phyloP scores from a whole-genome alignment of 1,139 yeast genomes.

The Debaryomyces robertsiae region DNA sequence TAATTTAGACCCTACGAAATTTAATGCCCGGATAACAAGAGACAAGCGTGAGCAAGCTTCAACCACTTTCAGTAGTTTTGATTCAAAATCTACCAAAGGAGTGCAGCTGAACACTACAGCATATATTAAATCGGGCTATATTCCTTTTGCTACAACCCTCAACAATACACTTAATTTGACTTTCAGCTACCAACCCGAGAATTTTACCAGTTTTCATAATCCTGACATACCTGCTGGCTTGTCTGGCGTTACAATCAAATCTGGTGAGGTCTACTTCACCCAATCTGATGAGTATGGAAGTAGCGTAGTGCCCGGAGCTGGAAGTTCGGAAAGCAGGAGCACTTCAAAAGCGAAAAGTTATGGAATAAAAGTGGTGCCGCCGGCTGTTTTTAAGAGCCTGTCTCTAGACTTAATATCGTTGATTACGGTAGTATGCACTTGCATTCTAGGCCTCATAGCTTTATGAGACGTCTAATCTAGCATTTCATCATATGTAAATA shows the following conservation, averaged over 20 bases:
- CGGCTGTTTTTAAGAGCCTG: not conserved
- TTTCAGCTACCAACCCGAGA: conserved; percentile 22
- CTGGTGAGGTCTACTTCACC: conserved; percentile 35
- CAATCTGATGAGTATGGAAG: conserved; percentile 1
- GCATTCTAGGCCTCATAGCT: not conserved
- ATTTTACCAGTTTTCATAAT: conserved; percentile 16
- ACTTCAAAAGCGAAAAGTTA: conserved; percentile 1
- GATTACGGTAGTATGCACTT: not conserved
- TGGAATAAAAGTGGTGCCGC: conserved; percentile 7
- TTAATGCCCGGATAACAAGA: conserved; percentile 9
- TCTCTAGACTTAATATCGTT: not conserved
- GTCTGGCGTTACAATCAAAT: conserved; percentile 32
- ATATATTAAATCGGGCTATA: conserved; percentile 31
- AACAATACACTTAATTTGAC: conserved; percentile 20
- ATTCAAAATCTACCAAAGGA: not conserved
- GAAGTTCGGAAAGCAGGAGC: not conserved
- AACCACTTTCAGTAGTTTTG: conserved; percentile 4
- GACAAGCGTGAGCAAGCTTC: conserved; percentile 1
- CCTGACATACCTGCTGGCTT: conserved; percentile 39
- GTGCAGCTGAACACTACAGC: conserved; percentile 22
- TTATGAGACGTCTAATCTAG: not conserved
- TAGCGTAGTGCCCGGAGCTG: not conserved
- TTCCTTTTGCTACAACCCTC: conserved; percentile 41
- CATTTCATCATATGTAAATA: not conserved
- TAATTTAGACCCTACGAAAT: conserved; percentile 13